A percentile compares a stretch with the other conserved stretches of the same genome.
Conservation (phyloP, 495 filamentous ascomycete genomes). For the Cudoniella acicularis region DNA sequence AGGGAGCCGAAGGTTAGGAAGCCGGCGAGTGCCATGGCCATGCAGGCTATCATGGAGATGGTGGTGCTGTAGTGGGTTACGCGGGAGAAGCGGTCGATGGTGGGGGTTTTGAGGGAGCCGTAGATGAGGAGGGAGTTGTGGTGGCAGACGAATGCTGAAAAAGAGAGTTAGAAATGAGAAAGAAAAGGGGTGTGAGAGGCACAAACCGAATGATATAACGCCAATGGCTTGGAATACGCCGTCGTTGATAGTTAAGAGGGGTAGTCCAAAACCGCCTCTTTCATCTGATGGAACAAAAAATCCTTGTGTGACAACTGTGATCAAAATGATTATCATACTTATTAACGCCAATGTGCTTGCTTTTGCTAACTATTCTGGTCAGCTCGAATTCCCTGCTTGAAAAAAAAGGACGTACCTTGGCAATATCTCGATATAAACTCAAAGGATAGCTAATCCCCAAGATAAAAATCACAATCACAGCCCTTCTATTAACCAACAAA, state of each 20-base stretch:
- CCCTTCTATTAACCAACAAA: conserved; percentile 74
- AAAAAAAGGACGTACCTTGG: conserved; percentile 61
- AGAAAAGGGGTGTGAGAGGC: not conserved
- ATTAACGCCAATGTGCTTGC: conserved; percentile 86
- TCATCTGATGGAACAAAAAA: conserved; percentile 64
- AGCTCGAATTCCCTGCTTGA: conserved; percentile 20
- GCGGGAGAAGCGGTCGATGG: conserved; percentile 84
- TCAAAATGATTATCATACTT: conserved; percentile 85
- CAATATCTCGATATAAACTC: conserved; percentile 92
- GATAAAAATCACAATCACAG: conserved; percentile 81
- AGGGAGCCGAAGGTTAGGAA: conserved; percentile 91
- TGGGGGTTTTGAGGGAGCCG: conserved; percentile 89
- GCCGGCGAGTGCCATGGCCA: conserved; percentile 82
- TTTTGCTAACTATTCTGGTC: conserved; percentile 72
- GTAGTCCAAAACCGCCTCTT: conserved; percentile 62
- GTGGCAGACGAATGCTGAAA: conserved; percentile 83
- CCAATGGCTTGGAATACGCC: conserved; percentile 95
- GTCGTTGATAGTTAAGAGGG: conserved; percentile 67
- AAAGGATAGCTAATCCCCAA: conserved; percentile 87
- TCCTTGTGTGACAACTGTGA: conserved; percentile 86
- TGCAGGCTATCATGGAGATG: conserved; percentile 83
- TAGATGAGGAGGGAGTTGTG: conserved; percentile 98
- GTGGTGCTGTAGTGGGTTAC: conserved; percentile 91
- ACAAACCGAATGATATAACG: conserved; percentile 91
- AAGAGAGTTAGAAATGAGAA: conserved; percentile 3